Conservation (phyloP, 1,284 basidiomycete genomes). For the Lignosus rhinocerotis region DNA sequence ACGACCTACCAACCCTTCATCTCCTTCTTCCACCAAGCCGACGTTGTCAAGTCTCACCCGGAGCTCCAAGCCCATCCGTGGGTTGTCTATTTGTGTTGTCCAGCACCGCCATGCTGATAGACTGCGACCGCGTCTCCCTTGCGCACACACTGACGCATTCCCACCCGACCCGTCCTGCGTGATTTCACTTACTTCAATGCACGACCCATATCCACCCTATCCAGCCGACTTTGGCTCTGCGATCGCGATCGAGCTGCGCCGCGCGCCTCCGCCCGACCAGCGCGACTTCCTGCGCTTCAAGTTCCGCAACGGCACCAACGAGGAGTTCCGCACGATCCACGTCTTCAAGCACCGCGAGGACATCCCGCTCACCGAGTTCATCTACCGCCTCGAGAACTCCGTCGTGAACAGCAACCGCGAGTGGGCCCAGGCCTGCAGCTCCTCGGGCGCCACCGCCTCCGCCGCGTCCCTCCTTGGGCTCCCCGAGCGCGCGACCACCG, state of each 20-base stretch:
- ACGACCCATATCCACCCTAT: background rate
- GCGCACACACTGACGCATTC: background rate
- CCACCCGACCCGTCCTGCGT: background rate
- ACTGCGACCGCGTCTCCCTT: conserved; percentile 12
- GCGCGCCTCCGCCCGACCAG: conserved; percentile 68
- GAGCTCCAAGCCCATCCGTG: conserved; percentile 66
- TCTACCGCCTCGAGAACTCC: conserved; percentile 71
- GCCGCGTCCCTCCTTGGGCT: conserved; percentile 34
- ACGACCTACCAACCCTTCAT: conserved; percentile 90
- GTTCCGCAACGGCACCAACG: conserved; percentile 81
- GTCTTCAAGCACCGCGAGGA: conserved; percentile 70
- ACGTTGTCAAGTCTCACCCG: conserved; percentile 55
- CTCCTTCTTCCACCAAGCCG: conserved; percentile 80
- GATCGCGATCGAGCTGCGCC: conserved; percentile 77
- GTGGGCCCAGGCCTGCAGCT: conserved; percentile 62
- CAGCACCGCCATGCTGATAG: background rate
- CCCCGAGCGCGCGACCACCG: conserved; percentile 25
- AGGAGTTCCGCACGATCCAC: conserved; percentile 59
- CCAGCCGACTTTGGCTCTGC: conserved; percentile 79
- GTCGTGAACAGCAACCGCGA: conserved; percentile 69
- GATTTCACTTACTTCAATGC: background rate
- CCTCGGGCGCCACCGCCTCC: conserved; percentile 31
- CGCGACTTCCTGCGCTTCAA: conserved; percentile 80
- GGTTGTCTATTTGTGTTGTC: conserved; percentile 23
- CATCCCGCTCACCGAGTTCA: conserved; percentile 77